Evolutionary conservation across 495 filamentous ascomycete genomes (phyloP), one percentile per base, ranked within the genome.

Genomic region (Hyphodiscus hymeniophilus): DNA sequence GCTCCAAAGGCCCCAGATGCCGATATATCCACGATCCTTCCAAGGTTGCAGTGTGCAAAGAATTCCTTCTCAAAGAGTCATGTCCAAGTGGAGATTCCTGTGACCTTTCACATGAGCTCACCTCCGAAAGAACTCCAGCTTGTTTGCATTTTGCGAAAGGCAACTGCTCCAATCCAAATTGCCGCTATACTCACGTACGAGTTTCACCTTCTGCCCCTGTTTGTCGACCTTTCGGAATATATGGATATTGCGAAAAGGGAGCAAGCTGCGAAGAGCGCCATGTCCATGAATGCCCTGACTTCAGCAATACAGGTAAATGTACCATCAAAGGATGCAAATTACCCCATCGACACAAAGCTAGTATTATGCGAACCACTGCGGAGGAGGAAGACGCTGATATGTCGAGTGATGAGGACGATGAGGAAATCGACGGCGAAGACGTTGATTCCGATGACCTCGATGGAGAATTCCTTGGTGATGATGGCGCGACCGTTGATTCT

Each of bases 181-280:
- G 92, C 70, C 87, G 81, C 50, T 98, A 95, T 74, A 74, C 87
- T 50, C 92, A 98, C 68, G 76, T 89, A 50, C 79, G 81, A 55
- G 83, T 91, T 59, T 85, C 84, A 57, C 81, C 87, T 54, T 74
- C 78, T 55, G 88, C 91, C 32, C 82, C 77, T 7, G 85, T 96
- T 43, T 98, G 92, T 62, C 79, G 82, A 48, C 60, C 76, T 11
- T 98, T 98, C 68, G 90, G 85, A 16, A 79, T 77, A 15, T 74
- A 94, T 56, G 92, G 92, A 34, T 96, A 92, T 61, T 98, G 92
- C 69, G 82, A 85, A 45, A 86, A 88, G 61, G 92, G 92, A 38
- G 73, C 73, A 34, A 62, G 69, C 35, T 98, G 92, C 61, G 60
- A 80, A 48, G 81, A 94, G 51, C 85, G 87, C 51, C 92, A 98